These are phyloP conservation scores for Scedosporium dehoogii DNA, from an alignment of 2,329 filamentous ascomycete genomes.

Conservation along the genomic window DNA sequence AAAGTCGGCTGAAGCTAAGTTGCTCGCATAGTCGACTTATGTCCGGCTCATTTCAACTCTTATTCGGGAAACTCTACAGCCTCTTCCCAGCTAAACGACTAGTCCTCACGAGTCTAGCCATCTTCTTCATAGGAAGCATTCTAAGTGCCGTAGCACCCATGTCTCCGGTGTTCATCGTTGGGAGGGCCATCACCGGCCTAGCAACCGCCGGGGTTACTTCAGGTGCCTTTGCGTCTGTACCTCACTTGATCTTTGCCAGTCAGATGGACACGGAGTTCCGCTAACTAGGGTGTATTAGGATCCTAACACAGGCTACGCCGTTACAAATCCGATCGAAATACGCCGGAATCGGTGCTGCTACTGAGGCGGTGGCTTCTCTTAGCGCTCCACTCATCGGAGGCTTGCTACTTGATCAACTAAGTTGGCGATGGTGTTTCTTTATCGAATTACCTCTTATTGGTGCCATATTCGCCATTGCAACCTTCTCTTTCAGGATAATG, in stretches of 20 bases:
- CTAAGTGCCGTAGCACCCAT: background rate
- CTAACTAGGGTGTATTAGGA: background rate
- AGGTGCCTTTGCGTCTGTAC: background rate
- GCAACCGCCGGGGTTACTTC: background rate
- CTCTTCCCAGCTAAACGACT: background rate
- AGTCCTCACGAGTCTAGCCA: background rate
- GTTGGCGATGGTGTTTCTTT: constrained; percentile 31
- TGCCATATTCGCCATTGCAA: constrained; percentile 21
- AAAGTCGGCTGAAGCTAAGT: background rate
- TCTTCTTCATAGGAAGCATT: background rate
- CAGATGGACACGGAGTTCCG: background rate
- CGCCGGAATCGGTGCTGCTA: background rate
- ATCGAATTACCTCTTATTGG: constrained; percentile 29
- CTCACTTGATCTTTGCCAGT: background rate
- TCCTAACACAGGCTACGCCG: background rate
- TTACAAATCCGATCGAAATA: background rate
- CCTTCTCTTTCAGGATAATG: constrained; percentile 14
- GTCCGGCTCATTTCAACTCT: background rate
- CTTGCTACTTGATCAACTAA: constrained; percentile 22
- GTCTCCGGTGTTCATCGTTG: background rate
- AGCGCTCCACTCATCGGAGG: constrained; percentile 24
- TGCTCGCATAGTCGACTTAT: background rate
- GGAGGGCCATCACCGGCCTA: background rate
- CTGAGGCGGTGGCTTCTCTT: constrained; percentile 19
- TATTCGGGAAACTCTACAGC: background rate